phyloP scores from a whole-genome alignment of 2,329 filamentous ascomycete species.

The Lachnellula hyalina region DNA sequence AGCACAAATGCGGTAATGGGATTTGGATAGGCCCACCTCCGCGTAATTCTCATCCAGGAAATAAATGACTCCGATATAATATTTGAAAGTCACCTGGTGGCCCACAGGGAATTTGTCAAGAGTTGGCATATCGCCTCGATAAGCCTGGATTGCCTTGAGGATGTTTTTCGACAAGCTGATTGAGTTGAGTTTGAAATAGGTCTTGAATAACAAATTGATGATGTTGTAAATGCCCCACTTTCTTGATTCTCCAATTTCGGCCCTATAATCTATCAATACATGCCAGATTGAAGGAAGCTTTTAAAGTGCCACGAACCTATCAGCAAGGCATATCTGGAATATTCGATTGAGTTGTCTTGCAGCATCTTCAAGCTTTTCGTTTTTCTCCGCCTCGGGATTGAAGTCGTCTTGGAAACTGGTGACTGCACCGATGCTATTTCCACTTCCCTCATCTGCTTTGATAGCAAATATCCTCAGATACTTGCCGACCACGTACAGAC shows the following conservation, averaged over 20 bases:
- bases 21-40: slow-evolving; percentile 47
- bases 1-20: slow-evolving; percentile 3
- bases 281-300: slow-evolving; percentile 1
- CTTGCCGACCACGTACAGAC: slow-evolving; percentile 81
- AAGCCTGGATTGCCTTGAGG: slow-evolving; percentile 74
- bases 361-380: slow-evolving; percentile 84
- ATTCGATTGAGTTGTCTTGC: slow-evolving; percentile 87
- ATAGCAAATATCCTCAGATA: slow-evolving; percentile 86
- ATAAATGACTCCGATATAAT: slow-evolving; percentile 88
- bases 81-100: slow-evolving; percentile 92
- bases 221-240: slow-evolving; percentile 98
- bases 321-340: slow-evolving; percentile 83
- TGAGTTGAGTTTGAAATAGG: slow-evolving; percentile 92
- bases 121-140: slow-evolving; percentile 72
- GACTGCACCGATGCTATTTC: slow-evolving; percentile 39
- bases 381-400: slow-evolving; percentile 67
- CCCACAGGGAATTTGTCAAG: slow-evolving; percentile 78
- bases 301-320: slow-evolving; percentile 56
- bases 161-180: slow-evolving; percentile 88
- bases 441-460: slow-evolving; percentile 70
- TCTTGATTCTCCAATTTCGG: slow-evolving; percentile 69
- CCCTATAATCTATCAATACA: slow-evolving; percentile 53
- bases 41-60: slow-evolving; percentile 93
- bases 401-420: slow-evolving; percentile 72
- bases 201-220: slow-evolving; percentile 94